Base-by-base conservation (phyloP, 371 early-diverging fungal genomes). In the Mucor piriformis region DNA sequence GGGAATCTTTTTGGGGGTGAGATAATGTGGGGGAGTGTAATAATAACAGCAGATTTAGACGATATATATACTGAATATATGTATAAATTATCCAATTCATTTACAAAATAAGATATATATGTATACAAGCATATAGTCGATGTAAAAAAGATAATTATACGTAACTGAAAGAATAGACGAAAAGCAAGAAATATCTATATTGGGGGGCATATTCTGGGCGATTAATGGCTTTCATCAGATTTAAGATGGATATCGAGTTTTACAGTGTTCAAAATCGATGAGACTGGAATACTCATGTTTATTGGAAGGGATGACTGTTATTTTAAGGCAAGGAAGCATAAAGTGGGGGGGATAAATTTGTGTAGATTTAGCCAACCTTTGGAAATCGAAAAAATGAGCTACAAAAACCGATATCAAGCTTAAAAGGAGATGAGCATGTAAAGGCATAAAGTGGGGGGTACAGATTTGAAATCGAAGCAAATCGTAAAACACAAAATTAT, bases 241-340 rank as follows among this genome's bases (percentile, higher is more conserved):
- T 37, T 24, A 23, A 24, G n/a, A 37, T 42, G 42, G 24, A 52
- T 52, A 52, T 52, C 52, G 52, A 52, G 52, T 52, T 52, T 52
- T 52, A 52, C 52, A 52, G 52, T 37, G 37, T 37, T 33, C 23
- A 35, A 52, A 23, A 24, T 52, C 52, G 52, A 52, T 52, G 38
- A 52, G 15, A 37, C 15, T 52, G 38, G 52, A 33, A 23, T 10
- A 12, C 33, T 24, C n/a, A 52, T 37, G 37, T 33, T n/a, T 13
- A 16, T 37, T 23, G 23, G 13, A 37, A 37, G 25, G 23, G 35
- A 37, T 7, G 13, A 15, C 24, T 21, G n/a, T 4, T 33, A 6
- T 33, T 50, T 50, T 50, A 38, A 18, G 20, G 20, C 5, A 42
- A 42, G 18, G 54, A 16, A 27, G 42, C 37, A 42, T 42, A 46